Evolutionary conservation across 352 stramenopile species (phyloP).

Genomic region (Globisporangium paddicum): DNA sequence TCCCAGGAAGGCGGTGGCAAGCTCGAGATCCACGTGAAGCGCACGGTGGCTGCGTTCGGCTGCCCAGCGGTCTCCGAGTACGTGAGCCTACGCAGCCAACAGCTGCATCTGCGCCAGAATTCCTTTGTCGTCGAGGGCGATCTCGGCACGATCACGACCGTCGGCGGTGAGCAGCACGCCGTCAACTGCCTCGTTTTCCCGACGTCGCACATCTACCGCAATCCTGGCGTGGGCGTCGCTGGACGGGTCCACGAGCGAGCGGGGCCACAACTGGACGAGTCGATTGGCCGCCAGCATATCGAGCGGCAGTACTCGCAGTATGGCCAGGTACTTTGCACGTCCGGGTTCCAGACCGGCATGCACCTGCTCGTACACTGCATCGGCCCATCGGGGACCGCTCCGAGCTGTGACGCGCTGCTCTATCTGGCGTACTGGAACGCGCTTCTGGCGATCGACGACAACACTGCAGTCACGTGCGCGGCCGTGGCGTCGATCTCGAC

Average conservation of each 20-base stretch:
- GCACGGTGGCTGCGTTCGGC: not conserved
- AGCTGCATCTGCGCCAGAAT: slow-evolving; percentile 28
- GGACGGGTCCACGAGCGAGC: slow-evolving; percentile 45
- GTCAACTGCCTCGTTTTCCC: slow-evolving; percentile 68
- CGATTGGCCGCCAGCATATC: slow-evolving; percentile 2
- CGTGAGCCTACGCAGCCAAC: slow-evolving; percentile 34
- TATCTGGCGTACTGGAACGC: slow-evolving; percentile 56
- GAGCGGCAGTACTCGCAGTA: not conserved
- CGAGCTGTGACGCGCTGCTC: slow-evolving; percentile 18
- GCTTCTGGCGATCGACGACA: slow-evolving; percentile 22
- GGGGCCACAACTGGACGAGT: slow-evolving; percentile 21
- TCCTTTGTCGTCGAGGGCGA: slow-evolving; percentile 40
- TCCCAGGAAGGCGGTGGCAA: not conserved
- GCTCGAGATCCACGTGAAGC: not conserved
- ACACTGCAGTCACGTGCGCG: slow-evolving; percentile 26
- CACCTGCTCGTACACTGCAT: slow-evolving; percentile 59
- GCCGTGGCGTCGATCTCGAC: slow-evolving; percentile 59
- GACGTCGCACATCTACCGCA: slow-evolving; percentile 31
- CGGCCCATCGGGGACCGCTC: slow-evolving; percentile 15
- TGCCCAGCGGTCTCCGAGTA: slow-evolving; percentile 27
- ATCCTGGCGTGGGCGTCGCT: slow-evolving; percentile 40
- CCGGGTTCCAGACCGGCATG: slow-evolving; percentile 35
- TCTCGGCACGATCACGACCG: slow-evolving; percentile 31
- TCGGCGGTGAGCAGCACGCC: slow-evolving; percentile 5
- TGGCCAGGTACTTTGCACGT: slow-evolving; percentile 30